Conservation (phyloP, 495 filamentous ascomycete species). For the Mycothermus thermophilus region DNA sequence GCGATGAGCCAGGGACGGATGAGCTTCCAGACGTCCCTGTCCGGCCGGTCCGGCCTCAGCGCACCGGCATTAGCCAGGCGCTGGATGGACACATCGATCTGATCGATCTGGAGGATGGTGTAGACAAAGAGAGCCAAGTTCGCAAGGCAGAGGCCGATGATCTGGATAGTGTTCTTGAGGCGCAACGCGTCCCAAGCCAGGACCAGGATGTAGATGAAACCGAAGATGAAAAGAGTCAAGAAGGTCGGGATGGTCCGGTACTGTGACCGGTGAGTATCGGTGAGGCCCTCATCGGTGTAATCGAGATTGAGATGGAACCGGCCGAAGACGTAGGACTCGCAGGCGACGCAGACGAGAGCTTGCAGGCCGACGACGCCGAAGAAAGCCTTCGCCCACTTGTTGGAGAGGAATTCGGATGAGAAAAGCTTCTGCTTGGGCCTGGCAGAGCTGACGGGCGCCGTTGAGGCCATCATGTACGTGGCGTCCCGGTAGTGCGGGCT, state of each 20-base stretch:
- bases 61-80: slow-evolving; percentile 24
- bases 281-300: not conserved
- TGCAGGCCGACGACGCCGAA: slow-evolving; percentile 60
- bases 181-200: slow-evolving; percentile 87
- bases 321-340: slow-evolving; percentile 78
- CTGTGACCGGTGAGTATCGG: slow-evolving; percentile 25
- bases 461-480: slow-evolving; percentile 12
- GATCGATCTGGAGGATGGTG: slow-evolving; percentile 78
- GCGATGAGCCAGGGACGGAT: slow-evolving; percentile 68
- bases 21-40: slow-evolving; percentile 45
- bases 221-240: slow-evolving; percentile 92
- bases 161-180: slow-evolving; percentile 94
- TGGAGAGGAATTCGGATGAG: slow-evolving; percentile 62
- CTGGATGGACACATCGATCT: slow-evolving; percentile 59
- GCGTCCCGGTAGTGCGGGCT: slow-evolving; percentile 16
- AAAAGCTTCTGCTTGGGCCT: slow-evolving; percentile 49
- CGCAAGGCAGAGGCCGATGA: slow-evolving; percentile 88
- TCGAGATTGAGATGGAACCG: slow-evolving; percentile 45
- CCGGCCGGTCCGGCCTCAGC: slow-evolving; percentile 22
- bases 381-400: slow-evolving; percentile 81
- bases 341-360: slow-evolving; percentile 59
- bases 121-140: slow-evolving; percentile 86
- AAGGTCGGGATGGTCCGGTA: slow-evolving; percentile 74
- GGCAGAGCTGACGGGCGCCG: slow-evolving; percentile 8
- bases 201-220: slow-evolving; percentile 79